These are phyloP conservation scores for Aechmea fasciata DNA, from an alignment of 176 grass and related monocot species.

Conservation along the genomic window DNA sequence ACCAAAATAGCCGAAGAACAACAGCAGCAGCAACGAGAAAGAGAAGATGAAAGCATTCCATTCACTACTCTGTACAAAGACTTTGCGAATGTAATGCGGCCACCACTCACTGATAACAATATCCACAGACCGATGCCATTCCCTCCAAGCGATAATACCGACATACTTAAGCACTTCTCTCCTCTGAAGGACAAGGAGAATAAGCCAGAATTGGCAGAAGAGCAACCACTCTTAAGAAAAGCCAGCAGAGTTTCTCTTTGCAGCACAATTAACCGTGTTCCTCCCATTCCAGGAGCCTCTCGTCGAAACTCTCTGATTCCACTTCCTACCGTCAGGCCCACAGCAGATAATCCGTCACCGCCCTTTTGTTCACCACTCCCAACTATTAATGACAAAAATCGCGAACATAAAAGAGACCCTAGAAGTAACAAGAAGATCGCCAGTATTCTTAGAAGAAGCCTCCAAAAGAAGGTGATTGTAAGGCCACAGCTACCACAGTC, in stretches of 20 bases:
- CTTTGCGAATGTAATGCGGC: constrained; percentile 16
- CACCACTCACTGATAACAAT: constrained; percentile 44
- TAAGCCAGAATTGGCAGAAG: constrained; percentile 29
- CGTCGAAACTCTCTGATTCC: constrained; percentile 46
- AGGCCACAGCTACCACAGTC: constrained; percentile 33
- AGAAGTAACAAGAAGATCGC: constrained; percentile 51
- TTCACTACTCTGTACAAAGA: constrained; percentile 31
- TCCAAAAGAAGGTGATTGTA: constrained; percentile 96
- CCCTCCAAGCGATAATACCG: background rate
- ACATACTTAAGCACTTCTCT: constrained; percentile 46
- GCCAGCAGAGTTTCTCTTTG: constrained; percentile 47
- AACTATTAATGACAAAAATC: constrained; percentile 21
- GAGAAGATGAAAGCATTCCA: constrained; percentile 27
- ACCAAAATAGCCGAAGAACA: constrained; percentile 85
- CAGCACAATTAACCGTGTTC: constrained; percentile 22
- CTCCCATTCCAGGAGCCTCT: constrained; percentile 8
- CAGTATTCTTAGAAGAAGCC: constrained; percentile 74
- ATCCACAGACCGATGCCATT: constrained; percentile 20
- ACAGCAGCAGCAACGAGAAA: constrained; percentile 32
- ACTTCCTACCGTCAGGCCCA: constrained; percentile 22
- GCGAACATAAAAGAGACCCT: background rate
- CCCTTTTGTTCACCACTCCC: background rate
- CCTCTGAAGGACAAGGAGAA: constrained; percentile 69
- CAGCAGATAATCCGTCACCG: constrained; percentile 21
- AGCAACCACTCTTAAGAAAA: constrained; percentile 13